Conservation (phyloP, 352 stramenopile species). For the Aphanomyces euteiches region DNA sequence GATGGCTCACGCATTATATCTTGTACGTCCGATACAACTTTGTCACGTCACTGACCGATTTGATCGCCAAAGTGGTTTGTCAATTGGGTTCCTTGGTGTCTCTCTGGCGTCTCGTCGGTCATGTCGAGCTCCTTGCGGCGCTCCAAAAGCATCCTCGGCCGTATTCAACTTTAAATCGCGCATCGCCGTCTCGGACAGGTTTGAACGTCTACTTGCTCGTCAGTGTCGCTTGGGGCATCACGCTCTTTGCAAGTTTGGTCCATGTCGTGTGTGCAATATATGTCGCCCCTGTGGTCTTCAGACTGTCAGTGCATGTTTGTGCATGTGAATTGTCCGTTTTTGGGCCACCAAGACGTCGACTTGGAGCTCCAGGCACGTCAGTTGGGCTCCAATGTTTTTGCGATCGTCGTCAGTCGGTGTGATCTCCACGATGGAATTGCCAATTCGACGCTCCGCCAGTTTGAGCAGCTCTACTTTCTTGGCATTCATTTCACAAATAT, state of each 20-base stretch:
- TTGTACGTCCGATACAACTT: not conserved
- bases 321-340: not conserved
- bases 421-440: not conserved
- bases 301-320: not conserved
- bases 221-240: not conserved
- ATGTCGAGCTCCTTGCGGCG: not conserved
- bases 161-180: not conserved
- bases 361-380: not conserved
- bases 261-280: not conserved
- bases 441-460: not conserved
- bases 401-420: not conserved
- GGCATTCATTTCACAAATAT: not conserved
- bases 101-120: not conserved
- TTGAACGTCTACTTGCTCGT: not conserved
- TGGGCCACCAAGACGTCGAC: not conserved
- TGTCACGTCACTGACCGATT: not conserved
- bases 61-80: not conserved
- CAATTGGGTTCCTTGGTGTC: not conserved
- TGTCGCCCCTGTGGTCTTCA: not conserved
- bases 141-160: not conserved
- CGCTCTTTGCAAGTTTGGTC: not conserved
- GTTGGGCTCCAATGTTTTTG: not conserved
- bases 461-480: not conserved
- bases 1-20: not conserved
- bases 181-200: not conserved